Percentiles rank a stretch among this genome's conserved stretches.
Evolutionary conservation across 1,139 yeast species (phyloP).

Genomic region (Pichia sp.): DNA sequence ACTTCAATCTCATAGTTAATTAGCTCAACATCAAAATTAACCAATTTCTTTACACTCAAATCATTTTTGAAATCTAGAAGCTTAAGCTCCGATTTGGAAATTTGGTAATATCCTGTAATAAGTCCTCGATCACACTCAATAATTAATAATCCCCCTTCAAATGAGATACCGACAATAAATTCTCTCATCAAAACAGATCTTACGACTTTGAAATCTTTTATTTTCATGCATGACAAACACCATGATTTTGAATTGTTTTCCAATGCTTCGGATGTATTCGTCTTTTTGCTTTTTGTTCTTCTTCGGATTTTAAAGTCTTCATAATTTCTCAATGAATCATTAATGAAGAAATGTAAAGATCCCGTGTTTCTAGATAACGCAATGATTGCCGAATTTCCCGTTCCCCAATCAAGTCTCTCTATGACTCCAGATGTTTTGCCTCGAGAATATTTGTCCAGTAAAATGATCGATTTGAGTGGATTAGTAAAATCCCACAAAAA

Average conservation of each 20-base stretch:
- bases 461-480: constrained; percentile 41
- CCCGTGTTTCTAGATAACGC: constrained; percentile 50
- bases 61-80: background rate
- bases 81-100: background rate
- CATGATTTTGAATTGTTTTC: constrained; percentile 16
- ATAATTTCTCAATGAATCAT: constrained; percentile 18
- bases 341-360: constrained; percentile 53
- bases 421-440: constrained; percentile 59
- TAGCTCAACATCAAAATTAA: background rate
- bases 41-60: too few relatives aligned
- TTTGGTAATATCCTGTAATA: constrained; percentile 4
- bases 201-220: constrained; percentile 3
- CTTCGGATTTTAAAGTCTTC: constrained; percentile 4
- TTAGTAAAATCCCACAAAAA: constrained; percentile 59
- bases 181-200: constrained; percentile 2
- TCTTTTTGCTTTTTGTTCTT: background rate
- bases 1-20: constrained; percentile 46
- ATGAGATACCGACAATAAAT: constrained; percentile 3
- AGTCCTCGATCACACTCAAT: constrained; percentile 13
- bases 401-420: constrained; percentile 46
- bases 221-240: constrained; percentile 27
- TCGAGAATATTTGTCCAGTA: constrained; percentile 52
- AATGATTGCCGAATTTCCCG: constrained; percentile 37
- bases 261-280: background rate
- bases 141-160: constrained; percentile 13